Base-by-base conservation (phyloP, 768 basidiomycete species). In the Candolleomyces efflorescens region DNA sequence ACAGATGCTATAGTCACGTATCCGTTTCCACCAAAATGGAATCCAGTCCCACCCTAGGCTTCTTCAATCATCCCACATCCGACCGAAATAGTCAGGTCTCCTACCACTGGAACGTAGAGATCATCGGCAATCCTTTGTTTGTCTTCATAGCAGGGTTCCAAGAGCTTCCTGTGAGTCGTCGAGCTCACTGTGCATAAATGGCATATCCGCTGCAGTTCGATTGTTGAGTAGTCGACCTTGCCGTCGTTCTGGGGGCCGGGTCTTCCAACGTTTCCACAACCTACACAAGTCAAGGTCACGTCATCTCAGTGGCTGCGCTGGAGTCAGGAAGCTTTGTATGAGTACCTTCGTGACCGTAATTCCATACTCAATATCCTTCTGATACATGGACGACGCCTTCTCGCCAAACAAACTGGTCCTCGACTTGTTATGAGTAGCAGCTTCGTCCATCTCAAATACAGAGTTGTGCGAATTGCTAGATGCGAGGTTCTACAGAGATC, bases 331-430 rank as follows among this genome's bases (percentile, higher is more conserved):
- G n/a, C n/a, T n/a, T n/a, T n/a, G n/a, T n/a, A n/a, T n/a, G n/a
- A n/a, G n/a, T n/a, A 73, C 75, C 68, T 73, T 75, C 6, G 75
- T 75, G 26, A 76, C 71, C 20, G 73, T 73, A 39, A 77, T 73
- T 6, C 75, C 75, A 27, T 71, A 75, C 55, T 72, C 73, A 1
- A 69, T 38, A 22, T 72, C 71, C n/a, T 53, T 51, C 18, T 36
- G 55, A n/a, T 48, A 39, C 18, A 22, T 20, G 17, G 45, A 55
- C 41, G 54, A 46, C 6, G 53, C 12, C 54, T 55, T 55, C 44
- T 55, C 54, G 6, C 20, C 54, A 46, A 55, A 46, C 20, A 43
- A 54, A 22, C n/a, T 17, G 43, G n/a, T 49, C 17, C 47, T 27
- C 9, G 22, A 23, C 5, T 46, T 26, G 27, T 43, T 18, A 20